Percentiles rank a stretch among this genome's conserved stretches.
Evolutionary conservation across 345 rosid genomes (phyloP).

Genomic region (Eucalyptus victrix): DNA sequence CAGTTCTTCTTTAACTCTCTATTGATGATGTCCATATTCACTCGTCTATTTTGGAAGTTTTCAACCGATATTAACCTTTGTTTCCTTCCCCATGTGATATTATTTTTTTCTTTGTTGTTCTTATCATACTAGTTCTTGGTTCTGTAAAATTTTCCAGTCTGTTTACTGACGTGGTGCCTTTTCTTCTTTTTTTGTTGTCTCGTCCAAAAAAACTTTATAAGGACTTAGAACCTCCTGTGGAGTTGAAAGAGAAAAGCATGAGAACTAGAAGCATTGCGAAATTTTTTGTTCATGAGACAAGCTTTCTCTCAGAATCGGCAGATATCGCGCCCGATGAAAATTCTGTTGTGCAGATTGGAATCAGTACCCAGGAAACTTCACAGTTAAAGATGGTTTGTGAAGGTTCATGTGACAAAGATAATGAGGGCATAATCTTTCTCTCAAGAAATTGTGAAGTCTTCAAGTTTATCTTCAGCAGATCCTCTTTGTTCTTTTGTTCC

Average conservation of each 20-base stretch:
- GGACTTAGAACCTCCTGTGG: slow-evolving; percentile 19
- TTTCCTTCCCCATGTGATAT: neutral
- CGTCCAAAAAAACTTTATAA: neutral
- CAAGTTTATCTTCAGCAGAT: slow-evolving; percentile 22
- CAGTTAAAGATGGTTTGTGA: slow-evolving; percentile 18
- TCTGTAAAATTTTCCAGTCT: neutral
- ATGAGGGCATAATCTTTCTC: slow-evolving; percentile 11
- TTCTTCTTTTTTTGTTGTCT: neutral
- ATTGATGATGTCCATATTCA: neutral
- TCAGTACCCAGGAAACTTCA: slow-evolving; percentile 10
- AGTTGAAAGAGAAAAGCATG: neutral
- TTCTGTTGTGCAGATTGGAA: slow-evolving; percentile 21
- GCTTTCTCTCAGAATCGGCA: slow-evolving; percentile 58
- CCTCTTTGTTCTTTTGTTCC: slow-evolving; percentile 74
- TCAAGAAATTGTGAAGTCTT: slow-evolving; percentile 30
- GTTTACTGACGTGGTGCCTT: neutral
- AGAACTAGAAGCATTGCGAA: slow-evolving; percentile 2
- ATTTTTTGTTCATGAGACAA: slow-evolving; percentile 32
- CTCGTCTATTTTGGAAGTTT: neutral
- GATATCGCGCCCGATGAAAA: slow-evolving; percentile 37
- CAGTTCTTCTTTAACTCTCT: neutral
- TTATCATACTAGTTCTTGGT: neutral
- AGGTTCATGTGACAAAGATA: slow-evolving; percentile 11
- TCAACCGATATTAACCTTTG: neutral
- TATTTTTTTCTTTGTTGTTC: neutral